Evolutionary conservation across 116 monocot species (phyloP).

Genomic region (Phalaenopsis hybrid): DNA sequence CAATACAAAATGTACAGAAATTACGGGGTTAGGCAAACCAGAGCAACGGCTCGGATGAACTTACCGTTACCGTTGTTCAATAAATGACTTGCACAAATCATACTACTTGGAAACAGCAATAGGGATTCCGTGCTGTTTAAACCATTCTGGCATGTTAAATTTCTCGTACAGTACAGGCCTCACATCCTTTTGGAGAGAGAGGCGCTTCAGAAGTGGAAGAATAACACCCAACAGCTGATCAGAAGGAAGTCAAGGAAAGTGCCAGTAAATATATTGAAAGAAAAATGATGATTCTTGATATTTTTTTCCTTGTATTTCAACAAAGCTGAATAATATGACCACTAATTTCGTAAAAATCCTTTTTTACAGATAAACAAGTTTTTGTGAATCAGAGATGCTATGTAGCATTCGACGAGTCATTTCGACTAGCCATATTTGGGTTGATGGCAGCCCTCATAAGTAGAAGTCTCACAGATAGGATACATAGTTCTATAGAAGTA

Average conservation of each 20-base stretch:
- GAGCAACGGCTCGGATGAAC: neutral
- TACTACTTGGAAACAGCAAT: neutral
- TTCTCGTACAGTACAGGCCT: slow-evolving; percentile 64
- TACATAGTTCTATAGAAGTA: neutral
- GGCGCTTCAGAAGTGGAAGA: slow-evolving; percentile 79
- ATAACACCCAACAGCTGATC: slow-evolving; percentile 69
- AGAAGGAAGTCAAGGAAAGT: neutral
- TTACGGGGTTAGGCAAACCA: neutral
- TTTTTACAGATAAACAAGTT: too few relatives aligned
- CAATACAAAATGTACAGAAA: neutral
- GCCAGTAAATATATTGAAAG: neutral
- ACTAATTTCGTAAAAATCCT: too few relatives aligned
- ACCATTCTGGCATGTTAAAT: slow-evolving; percentile 97
- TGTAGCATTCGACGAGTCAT: too few relatives aligned
- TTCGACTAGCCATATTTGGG: too few relatives aligned
- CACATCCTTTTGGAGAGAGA: slow-evolving; percentile 80
- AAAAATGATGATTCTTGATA: too few relatives aligned
- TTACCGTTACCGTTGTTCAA: neutral
- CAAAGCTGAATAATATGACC: too few relatives aligned
- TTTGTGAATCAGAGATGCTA: too few relatives aligned
- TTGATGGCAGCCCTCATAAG: too few relatives aligned
- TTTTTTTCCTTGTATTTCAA: too few relatives aligned
- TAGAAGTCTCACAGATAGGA: too few relatives aligned
- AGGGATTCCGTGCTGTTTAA: slow-evolving; percentile 85
- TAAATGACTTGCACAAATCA: neutral